Conservation (phyloP, 2,329 filamentous ascomycete genomes). For the Gremmenia infestans region DNA sequence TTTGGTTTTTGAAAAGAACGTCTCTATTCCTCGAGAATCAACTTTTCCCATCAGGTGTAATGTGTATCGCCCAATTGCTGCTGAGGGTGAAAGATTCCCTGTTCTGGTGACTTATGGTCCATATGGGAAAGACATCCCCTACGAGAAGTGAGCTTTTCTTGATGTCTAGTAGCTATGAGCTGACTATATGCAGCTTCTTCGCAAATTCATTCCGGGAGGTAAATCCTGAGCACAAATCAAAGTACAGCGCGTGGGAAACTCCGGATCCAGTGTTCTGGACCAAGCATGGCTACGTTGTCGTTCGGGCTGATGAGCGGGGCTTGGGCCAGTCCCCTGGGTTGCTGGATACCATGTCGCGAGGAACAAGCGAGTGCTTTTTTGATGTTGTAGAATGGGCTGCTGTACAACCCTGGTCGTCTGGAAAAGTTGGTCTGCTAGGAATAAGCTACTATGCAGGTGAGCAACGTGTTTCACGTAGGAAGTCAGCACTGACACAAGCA, state of each 20-base stretch:
- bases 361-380: conserved; percentile 46
- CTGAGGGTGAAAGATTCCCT: conserved; percentile 40
- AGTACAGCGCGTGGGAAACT: conserved; percentile 41
- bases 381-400: conserved; percentile 49
- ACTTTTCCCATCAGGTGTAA: conserved; percentile 43
- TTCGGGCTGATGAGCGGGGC: conserved; percentile 46
- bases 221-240: conserved; percentile 37
- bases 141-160: conserved; percentile 41
- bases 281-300: conserved; percentile 36
- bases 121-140: conserved; percentile 69
- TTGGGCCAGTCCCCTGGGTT: conserved; percentile 47
- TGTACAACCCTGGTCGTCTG: conserved; percentile 44
- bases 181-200: conserved; percentile 37
- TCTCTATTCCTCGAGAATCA: conserved; percentile 35
- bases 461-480: conserved; percentile 32
- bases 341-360: conserved; percentile 48
- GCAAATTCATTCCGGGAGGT: conserved; percentile 43
- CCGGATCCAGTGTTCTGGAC: conserved; percentile 42
- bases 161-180: background rate
- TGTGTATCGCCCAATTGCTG: conserved; percentile 43
- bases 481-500: conserved; percentile 42
- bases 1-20: conserved; percentile 43
- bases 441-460: conserved; percentile 46
- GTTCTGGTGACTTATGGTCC: conserved; percentile 68
- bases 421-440: conserved; percentile 46